These are phyloP conservation scores for Vinca minor DNA, from an alignment of 257 asterid genomes.

Conservation along the genomic window DNA sequence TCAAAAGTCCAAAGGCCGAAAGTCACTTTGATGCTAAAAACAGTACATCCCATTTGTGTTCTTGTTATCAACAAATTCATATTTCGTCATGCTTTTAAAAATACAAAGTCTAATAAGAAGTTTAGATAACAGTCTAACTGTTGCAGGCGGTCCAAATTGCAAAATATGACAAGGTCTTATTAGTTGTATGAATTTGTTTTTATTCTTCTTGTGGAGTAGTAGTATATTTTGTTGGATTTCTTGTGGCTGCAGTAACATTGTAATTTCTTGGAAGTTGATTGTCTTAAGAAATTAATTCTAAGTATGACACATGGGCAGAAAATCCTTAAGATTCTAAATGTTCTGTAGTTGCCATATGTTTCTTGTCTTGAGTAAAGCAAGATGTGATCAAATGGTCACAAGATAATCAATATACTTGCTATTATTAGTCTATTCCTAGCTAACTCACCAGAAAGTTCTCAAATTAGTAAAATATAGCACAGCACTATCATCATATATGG, in stretches of 20 bases:
- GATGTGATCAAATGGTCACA: not conserved
- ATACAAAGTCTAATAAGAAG: too few species aligned
- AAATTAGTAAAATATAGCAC: too few species aligned
- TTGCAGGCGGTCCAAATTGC: not conserved
- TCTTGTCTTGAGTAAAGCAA: not conserved
- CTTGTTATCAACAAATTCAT: not conserved
- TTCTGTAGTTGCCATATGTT: not conserved
- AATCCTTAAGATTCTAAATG: not conserved
- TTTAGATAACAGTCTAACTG: too few species aligned
- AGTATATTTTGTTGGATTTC: not conserved
- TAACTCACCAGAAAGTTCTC: not conserved
- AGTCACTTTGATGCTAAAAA: not conserved
- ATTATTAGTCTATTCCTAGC: not conserved
- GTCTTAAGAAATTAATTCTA: not conserved
- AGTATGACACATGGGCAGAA: not conserved
- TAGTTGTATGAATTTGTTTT: not conserved
- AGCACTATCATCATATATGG: not conserved
- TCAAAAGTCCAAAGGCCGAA: too few species aligned
- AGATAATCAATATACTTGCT: not conserved
- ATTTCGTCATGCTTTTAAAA: too few species aligned
- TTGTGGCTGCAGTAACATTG: not conserved
- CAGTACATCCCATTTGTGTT: not conserved
- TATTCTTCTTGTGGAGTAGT: not conserved
- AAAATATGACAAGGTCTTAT: not conserved
- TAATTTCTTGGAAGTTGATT: not conserved